Conservation (phyloP, 495 filamentous ascomycete species). For the Staphylotrichum longicolle region DNA sequence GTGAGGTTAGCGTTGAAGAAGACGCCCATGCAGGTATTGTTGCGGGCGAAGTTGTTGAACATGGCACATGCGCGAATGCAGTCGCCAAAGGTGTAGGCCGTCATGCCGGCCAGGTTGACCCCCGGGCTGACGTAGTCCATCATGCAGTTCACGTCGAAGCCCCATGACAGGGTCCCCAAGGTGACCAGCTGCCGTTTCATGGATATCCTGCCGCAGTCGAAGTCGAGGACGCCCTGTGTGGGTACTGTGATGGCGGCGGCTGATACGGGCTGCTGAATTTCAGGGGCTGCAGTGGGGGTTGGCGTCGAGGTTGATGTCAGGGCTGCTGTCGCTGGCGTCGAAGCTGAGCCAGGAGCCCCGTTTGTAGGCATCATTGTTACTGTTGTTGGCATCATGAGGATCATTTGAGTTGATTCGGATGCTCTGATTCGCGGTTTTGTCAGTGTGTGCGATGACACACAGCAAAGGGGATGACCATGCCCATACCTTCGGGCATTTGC, state of each 20-base stretch:
- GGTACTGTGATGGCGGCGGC: conserved; percentile 11
- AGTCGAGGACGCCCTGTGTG: conserved; percentile 17
- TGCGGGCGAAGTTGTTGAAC: conserved; percentile 18
- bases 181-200: conserved; percentile 17
- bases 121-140: background rate
- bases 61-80: conserved; percentile 20
- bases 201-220: conserved; percentile 18
- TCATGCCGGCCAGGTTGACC: conserved; percentile 19
- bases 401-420: conserved; percentile 6
- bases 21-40: conserved; percentile 24
- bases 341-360: too few relatives aligned
- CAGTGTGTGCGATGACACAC: background rate
- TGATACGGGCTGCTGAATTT: background rate
- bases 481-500: conserved; percentile 17
- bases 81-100: conserved; percentile 21
- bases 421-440: background rate
- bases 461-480: background rate
- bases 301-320: background rate
- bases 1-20: conserved; percentile 21
- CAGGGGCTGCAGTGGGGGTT: background rate
- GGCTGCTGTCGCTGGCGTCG: too few relatives aligned
- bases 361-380: background rate
- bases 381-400: conserved; percentile 11
- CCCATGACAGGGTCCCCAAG: conserved; percentile 11
- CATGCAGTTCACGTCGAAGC: conserved; percentile 21